Conservation (phyloP, 1,284 basidiomycete species). For the Apiotrichum gracile region DNA sequence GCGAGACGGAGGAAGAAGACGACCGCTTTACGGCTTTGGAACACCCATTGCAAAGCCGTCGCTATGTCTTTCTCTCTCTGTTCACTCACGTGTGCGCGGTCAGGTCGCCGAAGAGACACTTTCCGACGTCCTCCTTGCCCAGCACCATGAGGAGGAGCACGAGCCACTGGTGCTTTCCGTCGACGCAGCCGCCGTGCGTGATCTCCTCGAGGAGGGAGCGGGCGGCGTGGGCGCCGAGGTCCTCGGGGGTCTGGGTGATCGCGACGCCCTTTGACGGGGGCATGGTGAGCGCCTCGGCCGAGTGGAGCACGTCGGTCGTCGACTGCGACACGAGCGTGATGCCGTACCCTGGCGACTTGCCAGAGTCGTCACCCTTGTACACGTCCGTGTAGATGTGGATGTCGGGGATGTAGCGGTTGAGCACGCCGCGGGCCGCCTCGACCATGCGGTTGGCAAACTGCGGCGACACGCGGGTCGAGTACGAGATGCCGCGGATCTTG, state of each 20-base stretch:
- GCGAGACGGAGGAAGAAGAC: too few species aligned
- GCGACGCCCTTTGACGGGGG: slow-evolving; percentile 41
- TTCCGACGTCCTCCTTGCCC: slow-evolving; percentile 91
- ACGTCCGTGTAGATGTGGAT: slow-evolving; percentile 98
- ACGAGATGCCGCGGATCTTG: slow-evolving; percentile 93
- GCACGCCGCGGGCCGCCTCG: slow-evolving; percentile 79
- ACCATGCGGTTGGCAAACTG: slow-evolving; percentile 98
- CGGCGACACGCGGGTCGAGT: slow-evolving; percentile 89
- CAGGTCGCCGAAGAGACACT: slow-evolving; percentile 76
- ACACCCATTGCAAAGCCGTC: too few species aligned
- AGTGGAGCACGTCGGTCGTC: slow-evolving; percentile 83
- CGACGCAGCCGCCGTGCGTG: slow-evolving; percentile 78
- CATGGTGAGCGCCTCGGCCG: slow-evolving; percentile 72
- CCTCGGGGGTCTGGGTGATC: slow-evolving; percentile 67
- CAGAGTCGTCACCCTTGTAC: slow-evolving; percentile 94
- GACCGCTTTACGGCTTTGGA: too few species aligned
- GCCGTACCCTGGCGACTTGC: slow-evolving; percentile 92
- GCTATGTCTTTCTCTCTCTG: too few species aligned
- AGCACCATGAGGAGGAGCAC: slow-evolving; percentile 86
- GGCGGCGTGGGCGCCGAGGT: slow-evolving; percentile 76
- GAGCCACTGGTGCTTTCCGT: slow-evolving; percentile 82
- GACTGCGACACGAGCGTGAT: slow-evolving; percentile 85
- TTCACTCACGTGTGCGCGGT: slow-evolving; percentile 73
- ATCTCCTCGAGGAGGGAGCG: slow-evolving; percentile 74
- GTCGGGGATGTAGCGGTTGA: slow-evolving; percentile 96